These are phyloP conservation scores for Cladosporium sp. DNA, from an alignment of 2,329 filamentous ascomycete species.

Conservation along the genomic window DNA sequence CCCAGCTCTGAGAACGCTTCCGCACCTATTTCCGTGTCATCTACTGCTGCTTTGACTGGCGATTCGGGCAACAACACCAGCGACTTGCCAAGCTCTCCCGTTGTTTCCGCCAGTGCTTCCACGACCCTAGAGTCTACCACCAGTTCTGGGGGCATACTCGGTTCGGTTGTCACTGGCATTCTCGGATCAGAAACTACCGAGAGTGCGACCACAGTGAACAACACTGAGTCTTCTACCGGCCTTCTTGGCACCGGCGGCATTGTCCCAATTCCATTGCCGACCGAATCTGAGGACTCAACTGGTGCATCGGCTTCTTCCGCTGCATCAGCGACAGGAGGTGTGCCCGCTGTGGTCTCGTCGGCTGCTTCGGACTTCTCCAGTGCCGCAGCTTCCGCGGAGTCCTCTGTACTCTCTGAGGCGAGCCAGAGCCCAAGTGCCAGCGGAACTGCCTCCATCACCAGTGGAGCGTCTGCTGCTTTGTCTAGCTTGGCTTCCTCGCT, in stretches of 20 bases:
- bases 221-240: constrained; percentile 5
- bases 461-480: constrained; percentile 22
- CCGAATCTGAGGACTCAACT: background rate
- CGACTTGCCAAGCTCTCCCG: background rate
- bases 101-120: background rate
- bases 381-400: constrained; percentile 13
- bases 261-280: background rate
- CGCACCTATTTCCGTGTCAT: background rate
- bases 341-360: constrained; percentile 22
- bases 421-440: constrained; percentile 13
- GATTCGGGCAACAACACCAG: background rate
- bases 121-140: background rate
- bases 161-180: background rate
- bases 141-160: background rate
- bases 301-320: background rate
- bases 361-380: constrained; percentile 20
- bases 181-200: background rate
- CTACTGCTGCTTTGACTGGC: background rate
- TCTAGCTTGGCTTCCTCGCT: constrained; percentile 27
- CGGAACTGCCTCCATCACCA: constrained; percentile 15
- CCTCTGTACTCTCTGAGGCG: constrained; percentile 19
- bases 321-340: constrained; percentile 4
- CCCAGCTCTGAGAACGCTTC: background rate
- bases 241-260: constrained; percentile 3
- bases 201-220: background rate